Percentiles rank a stretch among this genome's conserved stretches.
Evolutionary conservation across 805 yeast genomes (phyloP).

Genomic region (Wickerhamiella parazyma): DNA sequence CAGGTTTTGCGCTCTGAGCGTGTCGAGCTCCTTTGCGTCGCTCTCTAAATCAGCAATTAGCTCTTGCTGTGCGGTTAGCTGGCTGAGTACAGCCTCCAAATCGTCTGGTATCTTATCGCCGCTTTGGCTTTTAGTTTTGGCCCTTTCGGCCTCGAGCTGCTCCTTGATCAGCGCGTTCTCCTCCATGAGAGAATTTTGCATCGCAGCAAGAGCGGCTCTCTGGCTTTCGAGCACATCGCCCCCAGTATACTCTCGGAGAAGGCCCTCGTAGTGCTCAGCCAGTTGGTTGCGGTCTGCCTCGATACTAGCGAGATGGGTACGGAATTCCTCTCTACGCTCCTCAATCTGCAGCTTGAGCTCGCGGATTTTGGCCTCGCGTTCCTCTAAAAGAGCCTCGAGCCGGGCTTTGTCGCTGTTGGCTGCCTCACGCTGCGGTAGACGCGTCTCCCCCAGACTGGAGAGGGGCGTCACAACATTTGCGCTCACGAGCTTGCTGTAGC

Average conservation of each 20-base stretch:
- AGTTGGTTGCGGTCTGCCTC: constrained; percentile 11
- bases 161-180: constrained; percentile 17
- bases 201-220: constrained; percentile 25
- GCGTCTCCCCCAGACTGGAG: constrained; percentile 4
- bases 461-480: constrained; percentile 14
- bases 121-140: constrained; percentile 13
- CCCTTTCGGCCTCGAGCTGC: constrained; percentile 13
- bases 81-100: constrained; percentile 14
- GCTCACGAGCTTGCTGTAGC: constrained; percentile 23
- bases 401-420: constrained; percentile 15
- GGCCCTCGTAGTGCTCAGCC: constrained; percentile 17
- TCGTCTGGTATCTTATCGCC: constrained; percentile 11
- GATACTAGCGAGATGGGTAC: constrained; percentile 15
- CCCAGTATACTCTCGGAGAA: constrained; percentile 16
- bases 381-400: constrained; percentile 21
- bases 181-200: constrained; percentile 25
- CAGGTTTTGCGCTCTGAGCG: constrained; percentile 15
- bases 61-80: constrained; percentile 16
- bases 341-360: constrained; percentile 21
- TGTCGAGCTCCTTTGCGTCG: constrained; percentile 20
- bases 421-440: constrained; percentile 14
- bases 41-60: constrained; percentile 18
- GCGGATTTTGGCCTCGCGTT: constrained; percentile 22
- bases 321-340: constrained; percentile 23
- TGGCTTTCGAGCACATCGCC: constrained; percentile 21